Conservation (phyloP, 2,329 filamentous ascomycete species). For the Colletotrichum lindemuthianum region DNA sequence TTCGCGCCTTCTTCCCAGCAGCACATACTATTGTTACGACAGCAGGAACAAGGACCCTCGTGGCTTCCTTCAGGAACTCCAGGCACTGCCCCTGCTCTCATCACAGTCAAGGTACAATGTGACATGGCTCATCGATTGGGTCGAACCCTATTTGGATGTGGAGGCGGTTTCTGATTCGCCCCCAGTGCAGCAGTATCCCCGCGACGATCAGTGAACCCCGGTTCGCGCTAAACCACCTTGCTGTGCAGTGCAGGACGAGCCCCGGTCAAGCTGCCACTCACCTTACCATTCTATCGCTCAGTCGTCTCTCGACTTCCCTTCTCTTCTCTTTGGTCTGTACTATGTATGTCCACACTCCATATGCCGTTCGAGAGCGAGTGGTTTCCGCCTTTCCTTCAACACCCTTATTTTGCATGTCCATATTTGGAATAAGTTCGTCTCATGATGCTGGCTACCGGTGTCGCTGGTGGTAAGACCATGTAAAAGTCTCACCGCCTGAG, state of each 20-base stretch:
- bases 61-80: slow-evolving; percentile 14
- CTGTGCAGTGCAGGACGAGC: background rate
- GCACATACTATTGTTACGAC: background rate
- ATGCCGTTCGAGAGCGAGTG: slow-evolving; percentile 1
- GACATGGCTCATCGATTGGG: slow-evolving; percentile 32
- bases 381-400: background rate
- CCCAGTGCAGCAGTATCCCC: slow-evolving; percentile 30
- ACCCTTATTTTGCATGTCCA: slow-evolving; percentile 12
- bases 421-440: slow-evolving; percentile 25
- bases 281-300: background rate
- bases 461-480: slow-evolving; percentile 1
- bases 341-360: background rate
- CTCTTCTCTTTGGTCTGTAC: slow-evolving; percentile 1
- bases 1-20: background rate
- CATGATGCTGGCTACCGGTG: slow-evolving; percentile 1
- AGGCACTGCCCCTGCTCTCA: slow-evolving; percentile 13
- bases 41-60: slow-evolving; percentile 23
- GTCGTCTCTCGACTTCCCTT: slow-evolving; percentile 6
- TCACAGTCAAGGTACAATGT: slow-evolving; percentile 4
- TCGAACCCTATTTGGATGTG: slow-evolving; percentile 19
- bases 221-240: slow-evolving; percentile 31
- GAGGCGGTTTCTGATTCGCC: slow-evolving; percentile 32
- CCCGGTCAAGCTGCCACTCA: slow-evolving; percentile 8
- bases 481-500: background rate
- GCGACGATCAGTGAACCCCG: slow-evolving; percentile 33